Percentiles rank a stretch among this genome's conserved stretches.
phyloP scores from a whole-genome alignment of 2,329 filamentous ascomycete species.

The Diplocarpon rosae region DNA sequence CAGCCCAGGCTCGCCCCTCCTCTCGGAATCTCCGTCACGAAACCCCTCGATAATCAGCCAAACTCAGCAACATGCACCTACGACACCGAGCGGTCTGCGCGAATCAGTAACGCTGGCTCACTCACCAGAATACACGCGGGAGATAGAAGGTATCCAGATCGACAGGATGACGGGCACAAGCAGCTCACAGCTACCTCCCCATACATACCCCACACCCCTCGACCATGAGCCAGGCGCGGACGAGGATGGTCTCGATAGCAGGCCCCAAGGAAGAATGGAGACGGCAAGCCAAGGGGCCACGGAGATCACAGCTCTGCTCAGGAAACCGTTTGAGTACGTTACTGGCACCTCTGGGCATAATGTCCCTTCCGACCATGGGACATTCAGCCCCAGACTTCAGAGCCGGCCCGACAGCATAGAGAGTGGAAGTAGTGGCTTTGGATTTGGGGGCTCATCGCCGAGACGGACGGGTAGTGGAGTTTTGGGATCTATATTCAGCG shows the following conservation, averaged over 20 bases:
- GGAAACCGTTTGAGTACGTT: slow-evolving; percentile 29
- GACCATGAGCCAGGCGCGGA: slow-evolving; percentile 10
- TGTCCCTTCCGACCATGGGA: slow-evolving; percentile 56
- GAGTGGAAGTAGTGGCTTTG: slow-evolving; percentile 17
- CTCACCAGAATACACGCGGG: slow-evolving; percentile 16
- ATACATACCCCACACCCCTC: slow-evolving; percentile 15
- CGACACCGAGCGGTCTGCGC: slow-evolving; percentile 22
- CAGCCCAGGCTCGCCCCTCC: slow-evolving; percentile 4
- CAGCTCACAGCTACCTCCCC: slow-evolving; percentile 18
- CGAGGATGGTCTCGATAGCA: slow-evolving; percentile 5
- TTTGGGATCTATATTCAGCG: slow-evolving; percentile 18
- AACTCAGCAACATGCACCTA: slow-evolving; percentile 18
- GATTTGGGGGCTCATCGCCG: slow-evolving; percentile 17
- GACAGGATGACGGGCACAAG: slow-evolving; percentile 6
- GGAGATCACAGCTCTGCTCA: slow-evolving; percentile 43
- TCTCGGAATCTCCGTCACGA: slow-evolving; percentile 4
- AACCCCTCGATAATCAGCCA: slow-evolving; percentile 7
- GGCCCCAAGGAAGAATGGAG: slow-evolving; percentile 3
- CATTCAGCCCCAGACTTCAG: slow-evolving; percentile 58
- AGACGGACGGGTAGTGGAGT: slow-evolving; percentile 6
- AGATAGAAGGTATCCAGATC: neutral
- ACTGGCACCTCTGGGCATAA: slow-evolving; percentile 19
- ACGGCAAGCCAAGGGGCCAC: slow-evolving; percentile 19
- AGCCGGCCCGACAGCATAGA: slow-evolving; percentile 21
- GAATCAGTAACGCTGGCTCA: slow-evolving; percentile 21